Evolutionary conservation across 805 yeast genomes (phyloP).

Genomic region (Starmerella potacharoeniae): DNA sequence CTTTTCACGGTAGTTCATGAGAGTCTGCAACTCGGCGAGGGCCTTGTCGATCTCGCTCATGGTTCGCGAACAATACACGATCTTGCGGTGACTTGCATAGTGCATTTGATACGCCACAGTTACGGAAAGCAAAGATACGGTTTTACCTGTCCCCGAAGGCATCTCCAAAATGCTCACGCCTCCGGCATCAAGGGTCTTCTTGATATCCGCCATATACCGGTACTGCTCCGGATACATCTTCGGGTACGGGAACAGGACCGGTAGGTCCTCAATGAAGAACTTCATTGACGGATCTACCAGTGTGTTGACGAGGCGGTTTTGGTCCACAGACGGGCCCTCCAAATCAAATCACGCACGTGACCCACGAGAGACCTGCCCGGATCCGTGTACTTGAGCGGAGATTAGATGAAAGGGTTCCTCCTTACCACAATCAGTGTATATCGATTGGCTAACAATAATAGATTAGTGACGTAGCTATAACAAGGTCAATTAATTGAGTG

Average conservation of each 20-base stretch:
- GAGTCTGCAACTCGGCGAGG: conserved; percentile 70
- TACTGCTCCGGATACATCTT: conserved; percentile 96
- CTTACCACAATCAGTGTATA: no score
- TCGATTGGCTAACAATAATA: no score
- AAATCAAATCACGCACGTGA: conserved; percentile 1
- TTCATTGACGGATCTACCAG: conserved; percentile 30
- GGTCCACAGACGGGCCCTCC: background rate
- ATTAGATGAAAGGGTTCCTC: no score
- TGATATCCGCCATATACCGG: conserved; percentile 93
- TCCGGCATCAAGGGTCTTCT: conserved; percentile 86
- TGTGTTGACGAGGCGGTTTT: background rate
- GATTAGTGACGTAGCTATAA: no score
- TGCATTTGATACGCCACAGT: conserved; percentile 91
- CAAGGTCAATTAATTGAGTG: no score
- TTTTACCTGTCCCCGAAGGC: conserved; percentile 99
- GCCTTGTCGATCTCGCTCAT: conserved; percentile 99
- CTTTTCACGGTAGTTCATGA: conserved; percentile 76
- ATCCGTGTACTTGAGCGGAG: no score
- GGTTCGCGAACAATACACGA: conserved; percentile 96
- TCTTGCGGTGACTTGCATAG: conserved; percentile 87
- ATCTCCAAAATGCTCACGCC: conserved; percentile 94
- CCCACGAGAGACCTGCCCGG: no score
- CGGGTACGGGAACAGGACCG: conserved; percentile 93
- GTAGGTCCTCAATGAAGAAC: conserved; percentile 89
- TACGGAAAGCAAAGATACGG: conserved; percentile 78